These are phyloP conservation scores for Boletus semigastroideus DNA, from an alignment of 1,284 basidiomycete genomes.

Conservation along the genomic window DNA sequence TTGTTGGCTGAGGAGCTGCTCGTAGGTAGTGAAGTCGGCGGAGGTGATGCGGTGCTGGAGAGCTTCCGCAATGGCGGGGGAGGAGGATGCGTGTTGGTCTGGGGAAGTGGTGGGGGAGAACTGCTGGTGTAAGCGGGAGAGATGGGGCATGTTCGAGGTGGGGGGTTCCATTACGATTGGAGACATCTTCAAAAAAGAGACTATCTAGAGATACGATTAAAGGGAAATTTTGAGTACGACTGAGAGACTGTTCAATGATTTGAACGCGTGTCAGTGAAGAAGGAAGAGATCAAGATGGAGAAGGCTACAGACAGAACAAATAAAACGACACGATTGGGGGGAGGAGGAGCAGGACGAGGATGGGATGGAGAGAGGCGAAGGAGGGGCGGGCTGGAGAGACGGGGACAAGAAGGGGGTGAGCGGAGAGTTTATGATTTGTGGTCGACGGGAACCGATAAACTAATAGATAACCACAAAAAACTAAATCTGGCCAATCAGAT, in stretches of 20 bases:
- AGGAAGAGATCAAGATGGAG: neutral
- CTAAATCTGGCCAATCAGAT: conserved; percentile 39
- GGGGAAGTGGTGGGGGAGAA: conserved; percentile 28
- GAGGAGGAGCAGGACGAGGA: neutral
- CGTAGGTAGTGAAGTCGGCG: conserved; percentile 30
- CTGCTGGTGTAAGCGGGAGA: conserved; percentile 44
- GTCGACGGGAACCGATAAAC: conserved; percentile 37
- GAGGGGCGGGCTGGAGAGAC: conserved; percentile 17
- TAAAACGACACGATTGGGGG: neutral
- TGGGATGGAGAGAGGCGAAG: neutral
- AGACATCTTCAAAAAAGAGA: conserved; percentile 35
- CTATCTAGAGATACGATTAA: conserved; percentile 37
- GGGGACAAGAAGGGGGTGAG: conserved; percentile 25
- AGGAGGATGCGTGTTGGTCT: conserved; percentile 26
- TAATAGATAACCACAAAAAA: conserved; percentile 37
- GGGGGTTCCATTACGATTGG: conserved; percentile 48
- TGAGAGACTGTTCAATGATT: conserved; percentile 14
- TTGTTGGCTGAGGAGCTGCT: conserved; percentile 30
- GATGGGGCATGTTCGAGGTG: conserved; percentile 45
- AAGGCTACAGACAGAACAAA: conserved; percentile 5
- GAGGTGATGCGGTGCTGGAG: conserved; percentile 31
- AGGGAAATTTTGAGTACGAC: conserved; percentile 22
- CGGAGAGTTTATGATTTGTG: conserved; percentile 38
- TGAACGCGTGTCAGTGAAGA: conserved; percentile 9
- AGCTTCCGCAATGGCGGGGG: conserved; percentile 33